Percentiles rank a stretch among this genome's conserved stretches.
Conservation (phyloP, 768 basidiomycete species). For the Trametes villosa region DNA sequence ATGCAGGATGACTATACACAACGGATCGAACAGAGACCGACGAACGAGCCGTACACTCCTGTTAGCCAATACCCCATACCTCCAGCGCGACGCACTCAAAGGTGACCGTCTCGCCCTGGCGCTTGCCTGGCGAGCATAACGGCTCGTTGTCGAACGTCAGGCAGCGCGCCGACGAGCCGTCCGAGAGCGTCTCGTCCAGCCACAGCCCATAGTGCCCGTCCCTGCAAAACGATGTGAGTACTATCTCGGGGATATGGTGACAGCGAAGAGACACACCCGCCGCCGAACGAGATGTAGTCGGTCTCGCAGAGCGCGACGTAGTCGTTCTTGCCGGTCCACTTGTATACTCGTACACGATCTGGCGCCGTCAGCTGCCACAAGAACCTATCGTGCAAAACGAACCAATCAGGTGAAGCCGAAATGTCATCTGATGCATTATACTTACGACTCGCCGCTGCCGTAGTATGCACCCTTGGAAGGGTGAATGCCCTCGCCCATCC, state of each 20-base stretch:
- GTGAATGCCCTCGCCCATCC: constrained; percentile 74
- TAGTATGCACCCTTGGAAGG: constrained; percentile 71
- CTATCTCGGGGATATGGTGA: background rate
- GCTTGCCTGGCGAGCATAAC: constrained; percentile 57
- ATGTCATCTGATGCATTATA: too few species aligned
- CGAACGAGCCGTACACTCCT: background rate
- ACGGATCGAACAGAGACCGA: background rate
- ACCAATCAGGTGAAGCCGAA: too few species aligned
- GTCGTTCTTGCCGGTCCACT: constrained; percentile 87
- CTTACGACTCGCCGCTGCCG: constrained; percentile 87
- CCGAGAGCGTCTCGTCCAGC: constrained; percentile 78
- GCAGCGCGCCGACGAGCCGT: constrained; percentile 84
- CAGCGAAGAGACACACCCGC: constrained; percentile 61
- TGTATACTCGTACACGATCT: constrained; percentile 60
- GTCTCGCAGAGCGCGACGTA: constrained; percentile 89
- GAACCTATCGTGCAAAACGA: constrained; percentile 53
- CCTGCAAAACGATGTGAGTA: constrained; percentile 1
- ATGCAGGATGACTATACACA: background rate
- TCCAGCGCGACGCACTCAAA: constrained; percentile 94
- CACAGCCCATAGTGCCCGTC: constrained; percentile 73
- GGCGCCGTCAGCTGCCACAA: constrained; percentile 65
- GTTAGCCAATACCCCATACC: constrained; percentile 77
- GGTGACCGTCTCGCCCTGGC: constrained; percentile 52
- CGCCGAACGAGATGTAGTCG: constrained; percentile 85
- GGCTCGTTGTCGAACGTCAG: constrained; percentile 89